phyloP scores from a whole-genome alignment of 2,329 filamentous ascomycete genomes.

The Conoideocrella luteorostrata region DNA sequence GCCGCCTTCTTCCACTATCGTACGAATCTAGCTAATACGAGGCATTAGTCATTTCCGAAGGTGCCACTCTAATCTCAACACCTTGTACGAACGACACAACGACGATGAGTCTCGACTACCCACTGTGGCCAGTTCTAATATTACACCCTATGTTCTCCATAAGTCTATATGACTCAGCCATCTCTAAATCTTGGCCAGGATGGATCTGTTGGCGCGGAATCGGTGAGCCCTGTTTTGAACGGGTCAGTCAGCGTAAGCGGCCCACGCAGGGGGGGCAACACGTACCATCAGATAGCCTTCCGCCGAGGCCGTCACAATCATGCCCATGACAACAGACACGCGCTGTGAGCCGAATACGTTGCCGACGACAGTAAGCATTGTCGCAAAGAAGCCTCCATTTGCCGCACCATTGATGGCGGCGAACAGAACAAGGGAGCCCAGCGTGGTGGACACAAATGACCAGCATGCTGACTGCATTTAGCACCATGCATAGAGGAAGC shows the following conservation, averaged over 20 bases:
- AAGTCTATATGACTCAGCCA: no score
- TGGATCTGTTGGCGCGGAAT: constrained; percentile 30
- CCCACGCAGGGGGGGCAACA: no score
- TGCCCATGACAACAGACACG: constrained; percentile 50
- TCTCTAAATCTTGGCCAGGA: constrained; percentile 24
- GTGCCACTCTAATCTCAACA: no score
- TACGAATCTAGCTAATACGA: no score
- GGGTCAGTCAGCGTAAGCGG: no score
- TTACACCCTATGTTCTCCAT: no score
- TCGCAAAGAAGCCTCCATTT: constrained; percentile 55
- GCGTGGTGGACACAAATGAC: constrained; percentile 48
- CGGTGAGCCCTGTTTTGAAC: no score
- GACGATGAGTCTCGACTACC: no score
- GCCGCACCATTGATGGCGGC: constrained; percentile 50
- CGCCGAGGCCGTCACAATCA: constrained; percentile 53
- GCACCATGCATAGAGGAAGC: constrained; percentile 38
- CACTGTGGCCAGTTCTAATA: no score
- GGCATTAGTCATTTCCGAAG: no score
- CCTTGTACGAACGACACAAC: no score
- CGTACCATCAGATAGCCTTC: constrained; percentile 57
- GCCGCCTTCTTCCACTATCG: no score
- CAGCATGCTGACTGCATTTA: constrained; percentile 50
- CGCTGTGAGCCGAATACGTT: constrained; percentile 49
- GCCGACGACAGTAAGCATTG: constrained; percentile 53
- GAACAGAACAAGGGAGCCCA: constrained; percentile 47